Evolutionary conservation across 345 rosid genomes (phyloP), one percentile per base, ranked within the genome.

Genomic region (Nasturtium officinale): DNA sequence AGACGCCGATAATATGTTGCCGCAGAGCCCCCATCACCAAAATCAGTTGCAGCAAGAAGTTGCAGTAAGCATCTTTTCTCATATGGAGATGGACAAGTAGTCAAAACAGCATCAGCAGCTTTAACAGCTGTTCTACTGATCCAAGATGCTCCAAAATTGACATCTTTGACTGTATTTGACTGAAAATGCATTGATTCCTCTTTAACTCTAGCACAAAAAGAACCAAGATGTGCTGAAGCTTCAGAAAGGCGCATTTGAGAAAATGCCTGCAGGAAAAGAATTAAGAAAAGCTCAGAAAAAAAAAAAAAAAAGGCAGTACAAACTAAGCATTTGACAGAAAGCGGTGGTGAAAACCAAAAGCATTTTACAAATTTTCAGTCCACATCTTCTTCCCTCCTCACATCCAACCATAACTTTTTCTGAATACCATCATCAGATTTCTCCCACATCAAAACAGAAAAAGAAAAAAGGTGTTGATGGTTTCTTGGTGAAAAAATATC

Each of bases 171-270:
- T 42, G 72, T 61, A 79, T 68, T 84, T 79, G 89, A 81, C 73
- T 77, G 91, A 37, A 76, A 79, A 75, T 76, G 76, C 30, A 79
- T 67, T 35, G 85, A 79, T 73, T 95, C 97, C 23, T 91, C 97
- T 89, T 87, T 95, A 70, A 91, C 84, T 84, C 97, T 85, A 63
- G 83, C 84, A 75, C 93, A 86, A 74, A 90, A 95, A 68, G 99
- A 95, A 81, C 97, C 96, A 57, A 95, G 75, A 85, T 95, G 99
- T 57, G 97, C 99, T 72, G 96, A 84, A 78, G 99, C 96, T 84
- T 95, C 99, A 60, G 97, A 84, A 10, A 95, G 86, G 61, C 97
- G 96, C 96, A 90, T 90, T 78, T 95, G 99, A 51, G 90, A 87
- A 83, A 91, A 95, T 77, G 99, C 99, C 99, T 95, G 79, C 60